phyloP scores from a whole-genome alignment of 2,329 filamentous ascomycete species.

The Claviceps purpurea region DNA sequence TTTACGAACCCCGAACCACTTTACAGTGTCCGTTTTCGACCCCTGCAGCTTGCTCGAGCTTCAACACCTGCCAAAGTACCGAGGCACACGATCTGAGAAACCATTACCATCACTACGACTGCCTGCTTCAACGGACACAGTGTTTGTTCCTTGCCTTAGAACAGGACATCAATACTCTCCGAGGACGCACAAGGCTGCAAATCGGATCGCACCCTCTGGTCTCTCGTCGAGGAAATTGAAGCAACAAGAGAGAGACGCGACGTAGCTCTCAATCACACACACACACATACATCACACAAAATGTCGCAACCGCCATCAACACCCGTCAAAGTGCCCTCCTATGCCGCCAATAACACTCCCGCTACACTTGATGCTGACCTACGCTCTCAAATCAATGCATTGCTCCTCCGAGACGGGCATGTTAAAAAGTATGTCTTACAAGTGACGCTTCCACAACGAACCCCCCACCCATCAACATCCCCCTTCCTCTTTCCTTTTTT shows the following conservation, averaged over 20 bases:
- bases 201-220: background rate
- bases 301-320: slow-evolving; percentile 38
- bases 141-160: too few species aligned
- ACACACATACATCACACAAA: slow-evolving; percentile 1
- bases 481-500: background rate
- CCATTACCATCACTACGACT: background rate
- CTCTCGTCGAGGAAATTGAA: background rate
- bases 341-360: slow-evolving; percentile 43
- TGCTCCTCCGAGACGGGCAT: slow-evolving; percentile 45
- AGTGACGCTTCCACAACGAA: background rate
- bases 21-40: background rate
- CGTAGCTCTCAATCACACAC: background rate
- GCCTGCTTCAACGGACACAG: background rate
- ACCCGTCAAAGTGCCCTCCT: slow-evolving; percentile 46
- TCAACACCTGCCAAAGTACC: background rate
- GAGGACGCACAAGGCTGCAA: background rate
- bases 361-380: slow-evolving; percentile 49
- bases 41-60: background rate
- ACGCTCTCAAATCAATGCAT: slow-evolving; percentile 47
- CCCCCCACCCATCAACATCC: background rate
- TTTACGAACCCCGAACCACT: background rate
- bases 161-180: background rate
- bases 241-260: background rate
- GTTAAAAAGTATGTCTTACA: slow-evolving; percentile 36
- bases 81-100: background rate